Base-by-base conservation (phyloP, 805 yeast species). In the Yamadazyma insecticola region DNA sequence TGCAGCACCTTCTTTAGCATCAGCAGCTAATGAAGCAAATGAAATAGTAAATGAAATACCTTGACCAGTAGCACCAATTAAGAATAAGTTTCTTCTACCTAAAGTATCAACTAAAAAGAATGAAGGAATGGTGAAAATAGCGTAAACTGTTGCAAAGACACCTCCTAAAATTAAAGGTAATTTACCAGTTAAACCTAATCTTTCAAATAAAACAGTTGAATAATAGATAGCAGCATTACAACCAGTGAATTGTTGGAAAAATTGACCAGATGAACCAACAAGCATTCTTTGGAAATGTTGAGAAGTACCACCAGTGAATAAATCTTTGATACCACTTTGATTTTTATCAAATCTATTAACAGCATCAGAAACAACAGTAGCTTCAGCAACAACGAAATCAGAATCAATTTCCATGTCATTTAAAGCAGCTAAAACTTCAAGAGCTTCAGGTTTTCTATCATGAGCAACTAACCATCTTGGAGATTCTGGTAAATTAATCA, bases 171-270 rank as follows among this genome's bases (percentile, higher is more conserved):
- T 62, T 53, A 76, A 64, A 16, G 83, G 60, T 46, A 75, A 57
- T 51, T 74, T 67, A 53, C 74, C 63, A 17, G 57, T 59, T 39
- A 70, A 56, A 36, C 69, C 70, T 45, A 78, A 70, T 1, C 88
- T 72, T 38, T 74, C 73, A 57, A 89, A 87, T 57, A 88, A 85
- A 45, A 79, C 73, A 18, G 90, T 87, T 15, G 96, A 95, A 54
- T 82, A 89, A 62, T 89, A 89, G 50, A 89, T 86, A 40, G 88
- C 85, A 53, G 89, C 88, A 63, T 89, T 88, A 47, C 87, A 80
- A 39, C 97, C 97, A 12, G 95, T 78, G 51, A 87, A 77, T 63
- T 89, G 97, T 60, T 90, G 97, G 53, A 86, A 68, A 12, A 86
- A 80, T 58, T 86, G 95, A 23, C 83, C 48, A 4, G 70, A 57